Percentiles rank a stretch among this genome's conserved stretches.
These are phyloP conservation scores for Sambucus nigra DNA, from an alignment of 129 eudicot species.

Conservation along the genomic window DNA sequence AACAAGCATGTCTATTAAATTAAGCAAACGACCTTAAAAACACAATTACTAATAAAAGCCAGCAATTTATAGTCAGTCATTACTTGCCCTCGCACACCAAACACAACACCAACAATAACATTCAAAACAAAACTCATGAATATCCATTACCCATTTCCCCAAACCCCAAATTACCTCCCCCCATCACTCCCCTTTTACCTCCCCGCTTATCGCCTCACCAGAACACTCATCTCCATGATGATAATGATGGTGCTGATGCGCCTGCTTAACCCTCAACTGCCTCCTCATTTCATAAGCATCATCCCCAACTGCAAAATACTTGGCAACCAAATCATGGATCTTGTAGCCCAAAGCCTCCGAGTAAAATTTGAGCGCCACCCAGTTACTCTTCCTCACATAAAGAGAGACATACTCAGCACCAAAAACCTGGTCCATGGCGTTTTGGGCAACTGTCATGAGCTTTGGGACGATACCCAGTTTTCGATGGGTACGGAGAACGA, in stretches of 20 bases:
- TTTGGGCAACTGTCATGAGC: constrained; percentile 90
- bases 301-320: constrained; percentile 89
- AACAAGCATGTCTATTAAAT: background rate
- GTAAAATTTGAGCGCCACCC: constrained; percentile 80
- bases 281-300: constrained; percentile 96
- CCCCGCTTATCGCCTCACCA: too few species aligned
- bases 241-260: constrained; percentile 53
- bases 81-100: background rate
- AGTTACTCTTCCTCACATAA: constrained; percentile 79
- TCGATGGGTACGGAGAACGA: constrained; percentile 72
- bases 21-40: background rate
- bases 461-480: constrained; percentile 83
- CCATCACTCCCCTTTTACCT: background rate
- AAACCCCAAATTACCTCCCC: constrained; percentile 3
- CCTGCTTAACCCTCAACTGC: constrained; percentile 58
- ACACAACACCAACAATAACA: background rate
- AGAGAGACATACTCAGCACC: constrained; percentile 81
- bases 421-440: constrained; percentile 87
- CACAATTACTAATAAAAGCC: too few species aligned
- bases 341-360: constrained; percentile 66
- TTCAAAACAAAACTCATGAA: background rate
- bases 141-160: background rate
- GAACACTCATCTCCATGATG: too few species aligned
- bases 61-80: background rate
- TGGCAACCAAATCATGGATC: constrained; percentile 85